A percentile compares a stretch with the other conserved stretches of the same genome.
Evolutionary conservation across 495 filamentous ascomycete genomes (phyloP).

Genomic region (Tuber aestivum): DNA sequence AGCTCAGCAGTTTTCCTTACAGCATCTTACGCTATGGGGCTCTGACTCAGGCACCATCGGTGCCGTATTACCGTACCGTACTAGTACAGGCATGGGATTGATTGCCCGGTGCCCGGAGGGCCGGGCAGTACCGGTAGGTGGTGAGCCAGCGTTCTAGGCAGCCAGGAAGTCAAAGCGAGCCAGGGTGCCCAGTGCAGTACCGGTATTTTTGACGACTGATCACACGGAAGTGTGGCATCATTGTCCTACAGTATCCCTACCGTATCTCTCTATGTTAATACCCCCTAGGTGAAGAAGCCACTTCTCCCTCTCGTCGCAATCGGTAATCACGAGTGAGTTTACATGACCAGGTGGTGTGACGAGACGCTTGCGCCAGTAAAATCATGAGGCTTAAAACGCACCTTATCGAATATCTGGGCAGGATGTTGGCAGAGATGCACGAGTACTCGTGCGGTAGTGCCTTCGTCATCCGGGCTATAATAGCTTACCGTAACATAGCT

Average conservation of each 20-base stretch:
- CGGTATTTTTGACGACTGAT: background rate
- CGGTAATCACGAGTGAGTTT: background rate
- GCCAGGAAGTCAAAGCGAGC: background rate
- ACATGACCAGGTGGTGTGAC: background rate
- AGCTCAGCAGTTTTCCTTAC: background rate
- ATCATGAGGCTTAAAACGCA: background rate
- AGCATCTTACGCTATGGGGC: background rate
- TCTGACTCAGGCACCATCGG: background rate
- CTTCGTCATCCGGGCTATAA: background rate
- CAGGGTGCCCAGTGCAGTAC: background rate
- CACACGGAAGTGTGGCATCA: background rate
- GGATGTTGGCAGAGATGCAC: background rate
- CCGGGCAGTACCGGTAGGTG: background rate
- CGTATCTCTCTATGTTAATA: no score
- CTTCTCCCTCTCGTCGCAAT: background rate
- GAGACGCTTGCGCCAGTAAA: background rate
- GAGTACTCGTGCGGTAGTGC: no score
- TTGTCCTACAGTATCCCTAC: background rate
- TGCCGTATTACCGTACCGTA: background rate
- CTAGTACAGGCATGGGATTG: no score
- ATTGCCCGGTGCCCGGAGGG: background rate
- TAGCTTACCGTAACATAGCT: no score
- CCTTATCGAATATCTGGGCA: background rate
- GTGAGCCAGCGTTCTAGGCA: background rate
- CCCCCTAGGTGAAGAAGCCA: no score